phyloP scores from a whole-genome alignment of 176 grass and related monocot species.

The Phoenix dactylifera region DNA sequence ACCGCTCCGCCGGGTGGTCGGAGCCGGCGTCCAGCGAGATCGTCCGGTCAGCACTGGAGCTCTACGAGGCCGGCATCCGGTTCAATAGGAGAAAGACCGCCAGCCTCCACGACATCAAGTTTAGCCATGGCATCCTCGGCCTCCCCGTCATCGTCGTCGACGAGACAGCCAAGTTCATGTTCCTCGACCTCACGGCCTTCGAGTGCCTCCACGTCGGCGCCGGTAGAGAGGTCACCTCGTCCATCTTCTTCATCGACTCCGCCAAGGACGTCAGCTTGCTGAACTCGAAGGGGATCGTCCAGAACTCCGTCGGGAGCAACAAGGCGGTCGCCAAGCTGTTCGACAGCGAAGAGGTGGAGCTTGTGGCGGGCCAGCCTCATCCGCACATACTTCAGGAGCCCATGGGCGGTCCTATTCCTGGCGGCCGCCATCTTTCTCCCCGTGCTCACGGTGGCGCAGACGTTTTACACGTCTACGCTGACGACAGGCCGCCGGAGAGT shows the following conservation, averaged over 20 bases:
- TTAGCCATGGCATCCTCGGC: constrained; percentile 40
- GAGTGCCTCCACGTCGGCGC: constrained; percentile 67
- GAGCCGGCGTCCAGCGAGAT: constrained; percentile 28
- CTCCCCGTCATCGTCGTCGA: constrained; percentile 53
- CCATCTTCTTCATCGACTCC: constrained; percentile 87
- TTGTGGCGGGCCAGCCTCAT: constrained; percentile 71
- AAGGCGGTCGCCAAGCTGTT: constrained; percentile 67
- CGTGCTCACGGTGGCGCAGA: constrained; percentile 53
- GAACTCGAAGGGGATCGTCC: constrained; percentile 50
- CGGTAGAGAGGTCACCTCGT: constrained; percentile 73
- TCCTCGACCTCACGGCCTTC: constrained; percentile 92
- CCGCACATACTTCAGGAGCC: constrained; percentile 79
- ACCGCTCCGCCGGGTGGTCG: neutral
- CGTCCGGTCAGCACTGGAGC: constrained; percentile 63
- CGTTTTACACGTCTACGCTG: constrained; percentile 38
- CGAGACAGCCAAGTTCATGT: constrained; percentile 75
- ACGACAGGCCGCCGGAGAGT: neutral
- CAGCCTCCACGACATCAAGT: constrained; percentile 53
- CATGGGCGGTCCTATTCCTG: constrained; percentile 68
- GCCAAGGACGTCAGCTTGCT: constrained; percentile 67
- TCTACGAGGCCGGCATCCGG: constrained; percentile 67
- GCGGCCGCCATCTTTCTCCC: constrained; percentile 57
- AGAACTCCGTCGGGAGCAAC: constrained; percentile 65
- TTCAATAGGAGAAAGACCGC: constrained; percentile 31
- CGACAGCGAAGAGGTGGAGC: constrained; percentile 54